Percentiles rank a stretch among this genome's conserved stretches.
Evolutionary conservation across 73 alveolate species (phyloP).

Genomic region (Paramecium biaurelia): DNA sequence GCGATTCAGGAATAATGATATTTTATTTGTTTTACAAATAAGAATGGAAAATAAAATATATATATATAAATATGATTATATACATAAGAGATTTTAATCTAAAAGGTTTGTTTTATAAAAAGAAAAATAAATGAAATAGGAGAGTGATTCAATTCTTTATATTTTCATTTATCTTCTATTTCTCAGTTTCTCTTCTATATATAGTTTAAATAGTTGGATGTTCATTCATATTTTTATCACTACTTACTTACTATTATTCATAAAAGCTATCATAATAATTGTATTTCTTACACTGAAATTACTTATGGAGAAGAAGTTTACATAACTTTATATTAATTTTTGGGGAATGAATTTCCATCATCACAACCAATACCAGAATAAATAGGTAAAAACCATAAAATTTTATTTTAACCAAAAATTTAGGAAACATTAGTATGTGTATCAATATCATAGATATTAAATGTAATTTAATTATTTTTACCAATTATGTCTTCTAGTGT

Average conservation of each 20-base stretch:
- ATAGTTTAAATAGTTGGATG: neutral
- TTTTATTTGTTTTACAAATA: neutral
- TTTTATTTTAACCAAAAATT: constrained; percentile 55
- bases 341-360: constrained; percentile 17
- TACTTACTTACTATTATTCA: neutral
- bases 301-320: neutral
- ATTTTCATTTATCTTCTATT: neutral
- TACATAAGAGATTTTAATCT: neutral
- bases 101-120: neutral
- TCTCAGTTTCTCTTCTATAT: neutral
- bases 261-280: neutral
- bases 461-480: neutral
- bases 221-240: neutral
- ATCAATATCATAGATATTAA: neutral
- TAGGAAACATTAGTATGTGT: neutral
- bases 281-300: neutral
- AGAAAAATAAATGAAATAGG: neutral
- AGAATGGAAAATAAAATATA: neutral
- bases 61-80: neutral
- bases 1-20: neutral
- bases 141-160: neutral
- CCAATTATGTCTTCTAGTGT: constrained; percentile 52
- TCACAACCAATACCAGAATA: neutral
- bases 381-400: constrained; percentile 57
- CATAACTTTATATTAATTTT: neutral